Percentiles rank a stretch among this genome's conserved stretches.
Evolutionary conservation across 2,329 filamentous ascomycete species (phyloP).

Genomic region (Beauveria medogensis): DNA sequence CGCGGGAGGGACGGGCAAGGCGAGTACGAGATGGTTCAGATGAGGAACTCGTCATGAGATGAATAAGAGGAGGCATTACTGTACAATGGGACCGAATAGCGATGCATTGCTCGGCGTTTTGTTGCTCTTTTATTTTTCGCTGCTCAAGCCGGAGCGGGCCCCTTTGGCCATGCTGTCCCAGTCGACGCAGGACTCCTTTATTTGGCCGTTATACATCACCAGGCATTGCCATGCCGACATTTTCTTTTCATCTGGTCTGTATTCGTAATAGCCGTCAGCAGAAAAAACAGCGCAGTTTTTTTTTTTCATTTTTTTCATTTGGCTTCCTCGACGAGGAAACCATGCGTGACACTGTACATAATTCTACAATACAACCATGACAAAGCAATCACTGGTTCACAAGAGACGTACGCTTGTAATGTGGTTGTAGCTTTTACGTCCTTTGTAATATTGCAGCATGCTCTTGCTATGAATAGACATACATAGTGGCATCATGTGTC

Average conservation of each 20-base stretch:
- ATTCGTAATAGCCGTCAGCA: not conserved
- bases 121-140: constrained; percentile 11
- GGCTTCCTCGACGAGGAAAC: not conserved
- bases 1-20: constrained; percentile 46
- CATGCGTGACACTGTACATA: not conserved
- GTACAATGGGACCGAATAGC: constrained; percentile 17
- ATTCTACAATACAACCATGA: not conserved
- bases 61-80: not conserved
- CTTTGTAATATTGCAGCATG: not conserved
- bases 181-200: not conserved
- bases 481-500: too few species aligned
- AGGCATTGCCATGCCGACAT: not conserved
- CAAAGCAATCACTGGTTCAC: not conserved
- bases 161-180: not conserved
- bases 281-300: not conserved
- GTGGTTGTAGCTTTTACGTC: not conserved
- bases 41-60: constrained; percentile 26
- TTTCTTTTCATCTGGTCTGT: not conserved
- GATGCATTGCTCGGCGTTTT: constrained; percentile 29
- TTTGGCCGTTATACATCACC: not conserved
- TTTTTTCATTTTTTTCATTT: not conserved
- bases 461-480: not conserved
- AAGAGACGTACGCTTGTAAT: too few species aligned
- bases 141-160: not conserved
- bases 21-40: constrained; percentile 59